Evolutionary conservation across 768 basidiomycete species (phyloP).

Genomic region (Podaxis sp.): DNA sequence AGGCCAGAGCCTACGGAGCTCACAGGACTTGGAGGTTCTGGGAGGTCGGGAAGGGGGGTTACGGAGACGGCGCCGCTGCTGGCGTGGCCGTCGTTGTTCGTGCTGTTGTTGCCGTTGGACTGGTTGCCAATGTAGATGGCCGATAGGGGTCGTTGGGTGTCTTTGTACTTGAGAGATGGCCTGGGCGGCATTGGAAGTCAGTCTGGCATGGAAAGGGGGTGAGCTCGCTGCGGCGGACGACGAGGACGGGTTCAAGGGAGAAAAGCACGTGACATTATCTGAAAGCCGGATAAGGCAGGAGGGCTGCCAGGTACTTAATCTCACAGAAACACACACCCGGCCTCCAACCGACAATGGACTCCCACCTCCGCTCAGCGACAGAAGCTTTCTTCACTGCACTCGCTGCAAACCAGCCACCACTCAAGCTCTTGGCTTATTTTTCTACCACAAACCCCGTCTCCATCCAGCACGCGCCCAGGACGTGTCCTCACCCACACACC

Average conservation of each 20-base stretch:
- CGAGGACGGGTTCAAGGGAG: not conserved
- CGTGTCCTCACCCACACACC: conserved; percentile 32
- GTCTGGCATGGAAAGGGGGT: not conserved
- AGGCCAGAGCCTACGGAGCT: conserved; percentile 58
- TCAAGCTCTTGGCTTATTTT: conserved; percentile 37
- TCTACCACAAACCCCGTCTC: conserved; percentile 36
- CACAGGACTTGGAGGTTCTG: conserved; percentile 68
- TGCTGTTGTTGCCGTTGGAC: conserved; percentile 22
- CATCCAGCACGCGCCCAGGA: conserved; percentile 41
- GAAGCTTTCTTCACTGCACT: conserved; percentile 39
- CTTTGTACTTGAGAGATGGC: conserved; percentile 29
- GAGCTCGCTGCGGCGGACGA: not conserved
- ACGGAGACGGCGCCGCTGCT: conserved; percentile 24
- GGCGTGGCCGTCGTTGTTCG: conserved; percentile 23
- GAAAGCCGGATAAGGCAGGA: conserved; percentile 4
- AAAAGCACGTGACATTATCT: not conserved
- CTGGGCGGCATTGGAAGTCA: conserved; percentile 38
- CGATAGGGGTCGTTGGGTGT: conserved; percentile 36
- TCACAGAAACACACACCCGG: not conserved
- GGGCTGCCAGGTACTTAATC: not conserved
- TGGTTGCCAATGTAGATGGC: conserved; percentile 40
- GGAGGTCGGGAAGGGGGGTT: conserved; percentile 61
- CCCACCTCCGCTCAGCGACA: conserved; percentile 33
- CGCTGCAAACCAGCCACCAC: conserved; percentile 30
- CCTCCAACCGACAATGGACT: not conserved